phyloP scores from a whole-genome alignment of 352 stramenopile genomes.

The Globisporangium barbulae region DNA sequence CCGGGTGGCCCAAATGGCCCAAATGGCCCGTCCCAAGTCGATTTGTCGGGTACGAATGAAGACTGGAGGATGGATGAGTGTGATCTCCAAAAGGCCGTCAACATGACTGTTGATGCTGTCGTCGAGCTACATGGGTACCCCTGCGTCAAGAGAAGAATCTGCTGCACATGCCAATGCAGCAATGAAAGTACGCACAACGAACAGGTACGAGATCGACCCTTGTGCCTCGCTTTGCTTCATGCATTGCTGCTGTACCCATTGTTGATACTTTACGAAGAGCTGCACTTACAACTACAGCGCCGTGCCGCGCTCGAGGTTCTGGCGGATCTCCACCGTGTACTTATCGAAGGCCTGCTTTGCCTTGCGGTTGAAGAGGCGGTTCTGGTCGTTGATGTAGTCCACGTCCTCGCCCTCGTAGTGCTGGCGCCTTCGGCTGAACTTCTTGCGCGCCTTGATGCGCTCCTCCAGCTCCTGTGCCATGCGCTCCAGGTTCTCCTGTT shows the following conservation, averaged over 20 bases:
- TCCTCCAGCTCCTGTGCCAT: constrained; percentile 75
- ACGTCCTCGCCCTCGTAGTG: constrained; percentile 91
- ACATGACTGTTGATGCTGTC: background rate
- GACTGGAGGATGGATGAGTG: too few species aligned
- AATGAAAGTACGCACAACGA: background rate
- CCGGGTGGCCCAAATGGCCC: too few species aligned
- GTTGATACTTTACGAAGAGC: background rate
- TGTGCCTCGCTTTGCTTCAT: background rate
- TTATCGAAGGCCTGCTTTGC: constrained; percentile 96
- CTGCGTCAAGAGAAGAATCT: background rate
- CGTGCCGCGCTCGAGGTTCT: constrained; percentile 97
- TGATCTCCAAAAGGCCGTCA: too few species aligned
- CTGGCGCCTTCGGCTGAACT: constrained; percentile 71
- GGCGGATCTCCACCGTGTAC: constrained; percentile 97
- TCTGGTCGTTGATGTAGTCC: constrained; percentile 98
- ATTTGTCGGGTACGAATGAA: too few species aligned
- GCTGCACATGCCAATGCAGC: background rate
- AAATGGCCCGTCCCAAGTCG: too few species aligned
- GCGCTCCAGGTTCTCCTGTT: constrained; percentile 58
- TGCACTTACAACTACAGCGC: constrained; percentile 74
- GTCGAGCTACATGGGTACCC: background rate
- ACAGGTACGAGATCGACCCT: background rate
- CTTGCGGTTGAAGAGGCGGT: constrained; percentile 98
- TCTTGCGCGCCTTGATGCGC: constrained; percentile 68
- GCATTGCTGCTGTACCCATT: background rate